Evolutionary conservation across 1,139 yeast genomes (phyloP), one percentile per base, ranked within the genome.

Genomic region (Kluyveromyces marxianus): DNA sequence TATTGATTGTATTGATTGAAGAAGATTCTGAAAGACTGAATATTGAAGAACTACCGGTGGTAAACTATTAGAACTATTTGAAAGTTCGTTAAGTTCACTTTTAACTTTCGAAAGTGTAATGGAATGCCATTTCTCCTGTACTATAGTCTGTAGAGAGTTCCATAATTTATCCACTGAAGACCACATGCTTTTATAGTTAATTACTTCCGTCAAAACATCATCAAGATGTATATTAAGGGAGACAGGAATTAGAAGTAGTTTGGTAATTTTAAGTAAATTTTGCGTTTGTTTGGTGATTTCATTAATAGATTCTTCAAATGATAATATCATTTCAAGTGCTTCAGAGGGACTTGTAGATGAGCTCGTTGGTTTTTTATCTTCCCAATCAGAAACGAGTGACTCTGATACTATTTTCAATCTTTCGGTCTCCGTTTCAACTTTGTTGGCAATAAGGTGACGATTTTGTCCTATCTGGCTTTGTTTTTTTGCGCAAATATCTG

Each of bases 131-230:
- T 65, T 61, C 3, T 66, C 56, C 1, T 55, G 56, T 37, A 74
- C 71, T 25, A 83, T 55, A 4, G 67, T 69, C 36, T 72, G 69
- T 6, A 83, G 62, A 2, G 72, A 68, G n/a, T 68, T 69, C 77
- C 82, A 76, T 1, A 84, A 65, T 0, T 72, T 65, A 44, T 77
- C 75, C 10, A 88, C 70, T 0, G 85, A 72, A 1, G 72, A 59
- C 95, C 95, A 88, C 0, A 84, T 88, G 0, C 73, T 59, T 48
- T 70, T 74, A 46, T 83, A 71, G 45, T 81, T 87, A 0, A 62
- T 53, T 1, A 86, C 66, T 52, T 87, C 95, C 8, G 70, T 74
- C 2, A 65, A 38, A 0, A 74, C 59, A 0, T 56, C 57, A 0
- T 58, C 48, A 3, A 79, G 52, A 7, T 66, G 66, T 2, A 64